Percentiles rank a stretch among this genome's conserved stretches.
phyloP scores from a whole-genome alignment of 306 rosid species.

The Coriaria nepalensis region DNA sequence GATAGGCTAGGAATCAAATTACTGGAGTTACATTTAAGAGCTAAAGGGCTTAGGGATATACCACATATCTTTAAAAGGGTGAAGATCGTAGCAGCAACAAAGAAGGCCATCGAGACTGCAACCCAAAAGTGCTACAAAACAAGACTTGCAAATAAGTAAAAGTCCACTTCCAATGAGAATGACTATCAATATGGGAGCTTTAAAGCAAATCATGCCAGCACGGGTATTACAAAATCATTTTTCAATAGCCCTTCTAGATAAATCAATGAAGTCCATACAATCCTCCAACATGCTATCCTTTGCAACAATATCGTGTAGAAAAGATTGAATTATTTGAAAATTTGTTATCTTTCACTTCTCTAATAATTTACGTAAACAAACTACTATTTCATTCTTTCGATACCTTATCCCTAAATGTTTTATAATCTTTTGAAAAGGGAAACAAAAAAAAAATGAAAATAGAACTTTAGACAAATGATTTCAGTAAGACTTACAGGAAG shows the following conservation, averaged over 20 bases:
- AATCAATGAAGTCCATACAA: too few relatives aligned
- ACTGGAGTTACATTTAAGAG: constrained; percentile 5
- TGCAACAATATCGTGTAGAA: too few relatives aligned
- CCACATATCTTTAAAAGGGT: constrained; percentile 82
- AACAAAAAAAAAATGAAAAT: too few relatives aligned
- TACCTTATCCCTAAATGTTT: too few relatives aligned
- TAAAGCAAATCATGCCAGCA: constrained; percentile 8
- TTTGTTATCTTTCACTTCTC: too few relatives aligned
- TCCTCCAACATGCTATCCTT: too few relatives aligned
- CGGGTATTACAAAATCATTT: too few relatives aligned
- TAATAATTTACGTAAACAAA: too few relatives aligned
- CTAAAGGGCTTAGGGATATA: constrained; percentile 14
- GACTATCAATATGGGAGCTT: neutral
- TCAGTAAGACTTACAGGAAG: constrained; percentile 63
- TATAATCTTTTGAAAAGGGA: too few relatives aligned
- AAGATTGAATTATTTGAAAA: too few relatives aligned
- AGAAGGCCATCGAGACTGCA: constrained; percentile 97
- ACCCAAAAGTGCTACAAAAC: constrained; percentile 90
- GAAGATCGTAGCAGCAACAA: constrained; percentile 82
- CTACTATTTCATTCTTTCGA: too few relatives aligned
- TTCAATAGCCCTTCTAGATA: too few relatives aligned
- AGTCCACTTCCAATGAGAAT: constrained; percentile 4
- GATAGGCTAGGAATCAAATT: neutral
- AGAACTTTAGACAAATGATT: constrained; percentile 1
- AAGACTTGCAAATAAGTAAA: constrained; percentile 15